phyloP scores from a whole-genome alignment of 768 basidiomycete species.

The Rubroboletus satanas region DNA sequence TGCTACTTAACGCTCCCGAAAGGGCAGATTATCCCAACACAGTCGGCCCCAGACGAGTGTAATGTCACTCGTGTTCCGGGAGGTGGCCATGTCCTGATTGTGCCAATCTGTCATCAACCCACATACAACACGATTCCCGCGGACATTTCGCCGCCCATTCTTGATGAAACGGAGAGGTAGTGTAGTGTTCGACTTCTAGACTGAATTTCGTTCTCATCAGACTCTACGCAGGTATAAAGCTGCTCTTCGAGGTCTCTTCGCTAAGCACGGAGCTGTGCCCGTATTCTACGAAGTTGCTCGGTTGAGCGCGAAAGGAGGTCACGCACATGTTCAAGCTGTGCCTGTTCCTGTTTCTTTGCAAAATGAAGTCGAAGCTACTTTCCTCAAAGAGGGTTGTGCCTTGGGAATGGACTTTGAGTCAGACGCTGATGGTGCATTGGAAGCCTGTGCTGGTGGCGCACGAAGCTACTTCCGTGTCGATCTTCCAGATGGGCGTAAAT shows the following conservation, averaged over 20 bases:
- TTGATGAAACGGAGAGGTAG: slow-evolving; percentile 77
- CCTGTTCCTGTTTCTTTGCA: slow-evolving; percentile 67
- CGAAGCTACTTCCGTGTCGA: slow-evolving; percentile 88
- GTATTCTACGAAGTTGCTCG: slow-evolving; percentile 89
- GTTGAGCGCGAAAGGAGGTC: slow-evolving; percentile 80
- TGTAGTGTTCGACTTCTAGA: slow-evolving; percentile 35
- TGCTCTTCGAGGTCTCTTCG: slow-evolving; percentile 69
- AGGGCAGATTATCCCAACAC: slow-evolving; percentile 88
- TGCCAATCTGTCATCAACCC: slow-evolving; percentile 91
- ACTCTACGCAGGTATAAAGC: slow-evolving; percentile 61
- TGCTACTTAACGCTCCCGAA: slow-evolving; percentile 96
- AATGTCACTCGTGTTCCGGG: slow-evolving; percentile 66
- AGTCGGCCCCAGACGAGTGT: slow-evolving; percentile 44
- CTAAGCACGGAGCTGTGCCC: slow-evolving; percentile 59
- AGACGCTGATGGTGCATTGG: slow-evolving; percentile 62
- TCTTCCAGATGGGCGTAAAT: slow-evolving; percentile 76
- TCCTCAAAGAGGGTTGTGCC: slow-evolving; percentile 63
- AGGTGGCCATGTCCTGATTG: slow-evolving; percentile 92
- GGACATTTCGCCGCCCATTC: slow-evolving; percentile 69
- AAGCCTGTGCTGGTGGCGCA: slow-evolving; percentile 45
- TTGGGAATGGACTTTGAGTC: slow-evolving; percentile 72
- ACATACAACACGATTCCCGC: slow-evolving; percentile 79
- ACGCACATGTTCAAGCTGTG: slow-evolving; percentile 88
- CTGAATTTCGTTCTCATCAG: not conserved
- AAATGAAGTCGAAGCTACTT: slow-evolving; percentile 64